Percentiles rank a stretch among this genome's conserved stretches.
phyloP scores from a whole-genome alignment of 768 basidiomycete species.

The Russula virescens region DNA sequence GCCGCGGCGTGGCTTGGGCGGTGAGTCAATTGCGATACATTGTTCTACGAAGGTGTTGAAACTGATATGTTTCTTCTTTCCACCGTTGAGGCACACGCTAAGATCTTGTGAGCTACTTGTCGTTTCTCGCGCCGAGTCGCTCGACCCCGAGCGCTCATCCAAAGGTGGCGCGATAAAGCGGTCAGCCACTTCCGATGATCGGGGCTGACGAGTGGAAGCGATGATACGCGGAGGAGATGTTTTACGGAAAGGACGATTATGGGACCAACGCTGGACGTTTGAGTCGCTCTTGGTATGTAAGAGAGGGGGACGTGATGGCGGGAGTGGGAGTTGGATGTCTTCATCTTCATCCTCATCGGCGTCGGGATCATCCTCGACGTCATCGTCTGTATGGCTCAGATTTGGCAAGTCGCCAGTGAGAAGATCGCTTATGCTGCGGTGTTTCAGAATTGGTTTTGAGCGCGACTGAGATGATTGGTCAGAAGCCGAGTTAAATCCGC shows the following conservation, averaged over 20 bases:
- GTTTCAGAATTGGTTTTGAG: constrained; percentile 91
- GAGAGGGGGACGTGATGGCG: constrained; percentile 48
- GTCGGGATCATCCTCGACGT: constrained; percentile 22
- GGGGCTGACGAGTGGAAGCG: constrained; percentile 24
- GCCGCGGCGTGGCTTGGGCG: constrained; percentile 33
- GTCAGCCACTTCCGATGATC: constrained; percentile 21
- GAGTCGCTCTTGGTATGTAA: constrained; percentile 87
- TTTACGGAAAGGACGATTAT: constrained; percentile 44
- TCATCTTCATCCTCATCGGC: constrained; percentile 5
- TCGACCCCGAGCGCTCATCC: constrained; percentile 25
- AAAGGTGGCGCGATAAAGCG: constrained; percentile 19
- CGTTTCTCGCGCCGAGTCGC: constrained; percentile 30
- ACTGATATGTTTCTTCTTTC: constrained; percentile 83
- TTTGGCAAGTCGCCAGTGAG: constrained; percentile 68
- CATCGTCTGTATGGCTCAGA: constrained; percentile 57
- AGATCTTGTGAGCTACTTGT: constrained; percentile 33
- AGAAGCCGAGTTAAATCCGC: constrained; percentile 41
- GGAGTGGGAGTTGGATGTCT: not conserved
- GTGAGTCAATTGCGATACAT: constrained; percentile 85
- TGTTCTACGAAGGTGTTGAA: constrained; percentile 99
- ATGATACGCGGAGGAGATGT: constrained; percentile 66
- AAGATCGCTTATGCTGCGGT: constrained; percentile 86
- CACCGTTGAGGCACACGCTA: constrained; percentile 27
- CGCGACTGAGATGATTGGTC: constrained; percentile 26
- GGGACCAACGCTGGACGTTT: constrained; percentile 52